Conservation (phyloP, 345 rosid genomes). For the Ceriops zippeliana region DNA sequence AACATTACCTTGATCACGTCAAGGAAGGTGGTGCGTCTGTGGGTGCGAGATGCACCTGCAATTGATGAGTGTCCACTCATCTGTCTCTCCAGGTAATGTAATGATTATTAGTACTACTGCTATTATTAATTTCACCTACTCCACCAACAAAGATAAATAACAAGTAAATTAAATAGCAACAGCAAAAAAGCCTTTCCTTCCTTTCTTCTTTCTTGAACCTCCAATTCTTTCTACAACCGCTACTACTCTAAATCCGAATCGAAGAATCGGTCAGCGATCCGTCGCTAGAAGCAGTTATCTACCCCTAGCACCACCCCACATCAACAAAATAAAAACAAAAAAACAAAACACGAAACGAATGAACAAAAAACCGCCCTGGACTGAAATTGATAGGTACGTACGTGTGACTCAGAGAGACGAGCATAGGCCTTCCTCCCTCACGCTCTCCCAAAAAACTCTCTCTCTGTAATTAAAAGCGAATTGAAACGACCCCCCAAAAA, state of each 20-base stretch:
- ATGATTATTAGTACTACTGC: too few species aligned
- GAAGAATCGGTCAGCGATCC: too few species aligned
- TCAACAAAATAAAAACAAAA: neutral
- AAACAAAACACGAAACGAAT: too few species aligned
- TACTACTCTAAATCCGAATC: neutral
- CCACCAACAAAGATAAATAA: too few species aligned
- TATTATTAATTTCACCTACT: too few species aligned
- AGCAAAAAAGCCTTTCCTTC: neutral
- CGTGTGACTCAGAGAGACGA: too few species aligned
- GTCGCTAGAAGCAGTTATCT: neutral
- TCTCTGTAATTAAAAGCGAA: neutral
- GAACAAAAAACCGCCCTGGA: too few species aligned
- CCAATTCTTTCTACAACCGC: neutral
- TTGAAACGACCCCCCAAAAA: neutral
- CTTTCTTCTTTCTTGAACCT: neutral
- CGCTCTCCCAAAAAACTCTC: too few species aligned
- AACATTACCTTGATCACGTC: slow-evolving; percentile 40
- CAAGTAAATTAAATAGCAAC: neutral
- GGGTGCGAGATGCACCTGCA: slow-evolving; percentile 30
- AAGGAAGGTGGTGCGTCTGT: slow-evolving; percentile 15
- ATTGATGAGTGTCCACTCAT: slow-evolving; percentile 39
- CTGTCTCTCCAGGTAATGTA: neutral
- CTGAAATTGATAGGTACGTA: too few species aligned
- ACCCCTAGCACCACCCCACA: too few species aligned
- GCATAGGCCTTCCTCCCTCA: too few species aligned